Percentiles rank a stretch among this genome's conserved stretches.
phyloP scores from a whole-genome alignment of 495 filamentous ascomycete genomes.

The Chaetomium tenue region DNA sequence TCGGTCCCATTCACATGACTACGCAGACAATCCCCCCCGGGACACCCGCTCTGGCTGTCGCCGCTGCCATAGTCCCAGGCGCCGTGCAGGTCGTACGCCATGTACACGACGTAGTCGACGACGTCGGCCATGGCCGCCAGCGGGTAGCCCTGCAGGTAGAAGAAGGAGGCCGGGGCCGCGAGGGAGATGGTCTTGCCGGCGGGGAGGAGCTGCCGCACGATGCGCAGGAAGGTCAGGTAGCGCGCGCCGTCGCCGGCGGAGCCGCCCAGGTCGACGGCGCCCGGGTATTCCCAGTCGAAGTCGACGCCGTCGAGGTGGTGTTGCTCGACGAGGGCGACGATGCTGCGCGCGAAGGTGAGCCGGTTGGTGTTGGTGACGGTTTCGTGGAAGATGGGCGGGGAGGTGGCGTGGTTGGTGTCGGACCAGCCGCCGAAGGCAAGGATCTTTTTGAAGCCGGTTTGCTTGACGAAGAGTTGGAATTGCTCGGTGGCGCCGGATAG shows the following conservation, averaged over 20 bases:
- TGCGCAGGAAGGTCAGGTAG: conserved; percentile 28
- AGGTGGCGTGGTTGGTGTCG: conserved; percentile 26
- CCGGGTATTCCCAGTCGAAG: conserved; percentile 48
- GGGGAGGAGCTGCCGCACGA: conserved; percentile 22
- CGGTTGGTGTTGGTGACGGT: conserved; percentile 28
- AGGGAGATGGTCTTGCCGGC: conserved; percentile 28
- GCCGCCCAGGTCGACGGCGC: conserved; percentile 31
- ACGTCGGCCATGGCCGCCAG: conserved; percentile 24
- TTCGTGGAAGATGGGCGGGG: conserved; percentile 28
- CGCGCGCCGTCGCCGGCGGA: conserved; percentile 23
- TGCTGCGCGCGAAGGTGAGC: conserved; percentile 28
- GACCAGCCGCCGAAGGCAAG: conserved; percentile 44
- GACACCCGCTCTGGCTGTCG: conserved; percentile 34
- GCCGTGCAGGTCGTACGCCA: conserved; percentile 38
- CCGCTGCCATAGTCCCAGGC: conserved; percentile 25
- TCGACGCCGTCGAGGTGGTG: conserved; percentile 40
- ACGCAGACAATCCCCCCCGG: conserved; percentile 41
- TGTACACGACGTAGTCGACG: conserved; percentile 37
- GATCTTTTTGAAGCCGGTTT: conserved; percentile 34
- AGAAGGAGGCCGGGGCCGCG: conserved; percentile 26
- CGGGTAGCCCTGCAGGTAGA: conserved; percentile 23
- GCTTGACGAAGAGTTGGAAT: conserved; percentile 26
- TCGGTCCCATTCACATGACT: conserved; percentile 49
- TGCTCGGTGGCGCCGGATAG: conserved; percentile 15
- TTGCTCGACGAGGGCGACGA: conserved; percentile 31